Base-by-base conservation (phyloP, 1,284 basidiomycete genomes). In the Tilletia setariae region DNA sequence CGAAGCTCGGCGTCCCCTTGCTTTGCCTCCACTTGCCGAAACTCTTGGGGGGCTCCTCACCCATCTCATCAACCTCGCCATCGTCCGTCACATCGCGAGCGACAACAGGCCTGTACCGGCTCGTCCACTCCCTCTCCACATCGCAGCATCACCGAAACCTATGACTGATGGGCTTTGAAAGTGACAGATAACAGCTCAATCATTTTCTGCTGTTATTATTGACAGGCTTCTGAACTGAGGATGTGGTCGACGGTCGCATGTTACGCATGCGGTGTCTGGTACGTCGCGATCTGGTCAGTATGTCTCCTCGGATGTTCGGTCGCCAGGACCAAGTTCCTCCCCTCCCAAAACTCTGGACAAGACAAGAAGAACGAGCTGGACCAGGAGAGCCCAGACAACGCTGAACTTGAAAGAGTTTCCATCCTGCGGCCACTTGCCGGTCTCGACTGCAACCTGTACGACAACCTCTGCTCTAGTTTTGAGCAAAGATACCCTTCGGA, bases 301-400 rank as follows among this genome's bases (percentile, higher is more conserved):
- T 88, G 90, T 46, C 81, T 93, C 0, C 78, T 94, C 13, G 94
- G 94, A 6, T 91, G 91, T 76, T 80, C 85, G 61, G 86, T 88
- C 64, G 93, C 91, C 92, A 94, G 82, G 83, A 92, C 87, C 49
- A 51, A n/a, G 23, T 70, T 70, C 69, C 70, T 72, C 32, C 94
- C 89, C 78, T 93, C 96, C 82, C 88, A 97, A 66, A 85, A 96
- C 62, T 89, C 94, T 70, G 92, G 90, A 43, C 89, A 96, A 13
- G 92, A 91, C 43, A 88, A 91, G 66, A 88, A 89, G 74, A 80
- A 88, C 59, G 94, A 96, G 79, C 91, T 92, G 79, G 92, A 92
- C 8, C 85, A 96, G 28, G 83, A 86, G 2, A 88, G 96, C 30
- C 92, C 92, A 25, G 85, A 86, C 73, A 89, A 90, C 66, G 84